These are phyloP conservation scores for Annona cherimola DNA, from an alignment of 164 flowering plant species.

Conservation along the genomic window DNA sequence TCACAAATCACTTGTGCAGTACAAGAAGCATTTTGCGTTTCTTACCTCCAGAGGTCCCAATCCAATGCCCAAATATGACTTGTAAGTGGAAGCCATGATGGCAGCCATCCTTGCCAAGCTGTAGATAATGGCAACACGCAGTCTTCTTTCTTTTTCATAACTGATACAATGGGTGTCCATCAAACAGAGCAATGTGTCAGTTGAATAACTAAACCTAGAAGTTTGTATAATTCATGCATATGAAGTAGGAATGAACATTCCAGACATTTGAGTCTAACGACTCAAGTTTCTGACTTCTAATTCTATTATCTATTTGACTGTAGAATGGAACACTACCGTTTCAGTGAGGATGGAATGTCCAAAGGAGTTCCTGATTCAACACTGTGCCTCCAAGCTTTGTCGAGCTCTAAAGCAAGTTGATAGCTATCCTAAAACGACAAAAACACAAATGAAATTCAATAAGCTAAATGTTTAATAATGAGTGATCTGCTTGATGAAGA, in stretches of 20 bases:
- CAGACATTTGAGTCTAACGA: not conserved
- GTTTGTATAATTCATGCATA: not conserved
- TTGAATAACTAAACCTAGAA: not conserved
- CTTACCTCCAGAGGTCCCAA: slow-evolving; percentile 92
- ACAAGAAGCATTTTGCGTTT: not conserved
- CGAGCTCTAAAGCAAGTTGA: slow-evolving; percentile 89
- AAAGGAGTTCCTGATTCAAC: slow-evolving; percentile 41
- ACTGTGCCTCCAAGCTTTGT: slow-evolving; percentile 60
- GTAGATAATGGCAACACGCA: slow-evolving; percentile 80
- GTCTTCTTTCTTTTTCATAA: slow-evolving; percentile 69
- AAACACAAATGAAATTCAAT: not conserved
- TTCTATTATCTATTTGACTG: not conserved
- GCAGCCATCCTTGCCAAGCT: slow-evolving; percentile 98
- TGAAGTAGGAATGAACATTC: not conserved
- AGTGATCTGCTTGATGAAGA: not conserved
- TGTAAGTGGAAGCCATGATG: slow-evolving; percentile 88
- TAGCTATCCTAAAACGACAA: slow-evolving; percentile 66
- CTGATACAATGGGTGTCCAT: slow-evolving; percentile 27
- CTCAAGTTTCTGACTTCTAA: not conserved
- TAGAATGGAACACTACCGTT: slow-evolving; percentile 38
- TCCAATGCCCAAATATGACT: slow-evolving; percentile 88
- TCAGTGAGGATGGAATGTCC: slow-evolving; percentile 62
- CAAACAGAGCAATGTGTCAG: not conserved
- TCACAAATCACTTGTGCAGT: not conserved
- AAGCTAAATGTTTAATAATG: not conserved